Percentiles rank a stretch among this genome's conserved stretches.
Evolutionary conservation across 1,284 basidiomycete genomes (phyloP).

Genomic region (Rhodotorula sp.): DNA sequence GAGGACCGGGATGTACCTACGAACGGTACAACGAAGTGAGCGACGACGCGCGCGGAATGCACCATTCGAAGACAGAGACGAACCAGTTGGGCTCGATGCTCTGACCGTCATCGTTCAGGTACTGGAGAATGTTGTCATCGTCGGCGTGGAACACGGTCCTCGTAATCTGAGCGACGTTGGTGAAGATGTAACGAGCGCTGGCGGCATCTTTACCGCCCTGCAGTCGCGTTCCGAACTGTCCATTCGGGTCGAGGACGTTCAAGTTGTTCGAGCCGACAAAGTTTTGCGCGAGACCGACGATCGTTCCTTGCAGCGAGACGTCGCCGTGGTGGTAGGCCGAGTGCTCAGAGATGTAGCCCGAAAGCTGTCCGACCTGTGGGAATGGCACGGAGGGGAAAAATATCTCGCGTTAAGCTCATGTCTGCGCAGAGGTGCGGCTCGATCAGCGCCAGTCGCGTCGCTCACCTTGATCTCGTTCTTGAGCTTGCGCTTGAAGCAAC

Average conservation of each 20-base stretch:
- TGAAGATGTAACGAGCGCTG: slow-evolving; percentile 95
- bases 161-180: slow-evolving; percentile 73
- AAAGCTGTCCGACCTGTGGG: slow-evolving; percentile 82
- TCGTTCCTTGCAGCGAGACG: slow-evolving; percentile 77
- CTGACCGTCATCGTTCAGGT: slow-evolving; percentile 83
- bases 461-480: slow-evolving; percentile 84
- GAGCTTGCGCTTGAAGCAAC: slow-evolving; percentile 90
- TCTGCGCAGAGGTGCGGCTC: neutral
- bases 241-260: slow-evolving; percentile 83
- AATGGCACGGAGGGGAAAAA: too few species aligned
- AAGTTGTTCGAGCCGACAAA: slow-evolving; percentile 96
- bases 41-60: neutral
- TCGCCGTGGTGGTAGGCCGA: slow-evolving; percentile 98
- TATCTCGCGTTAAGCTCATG: too few species aligned
- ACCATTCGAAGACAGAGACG: neutral
- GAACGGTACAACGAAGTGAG: neutral
- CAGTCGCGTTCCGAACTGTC: slow-evolving; percentile 91
- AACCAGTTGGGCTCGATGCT: slow-evolving; percentile 85
- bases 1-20: slow-evolving; percentile 75
- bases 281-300: slow-evolving; percentile 90
- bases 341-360: slow-evolving; percentile 90
- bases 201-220: slow-evolving; percentile 92
- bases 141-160: slow-evolving; percentile 74
- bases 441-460: neutral
- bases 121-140: slow-evolving; percentile 81